phyloP scores from a whole-genome alignment of 2,329 filamentous ascomycete species.

The Teratosphaeria viscida region DNA sequence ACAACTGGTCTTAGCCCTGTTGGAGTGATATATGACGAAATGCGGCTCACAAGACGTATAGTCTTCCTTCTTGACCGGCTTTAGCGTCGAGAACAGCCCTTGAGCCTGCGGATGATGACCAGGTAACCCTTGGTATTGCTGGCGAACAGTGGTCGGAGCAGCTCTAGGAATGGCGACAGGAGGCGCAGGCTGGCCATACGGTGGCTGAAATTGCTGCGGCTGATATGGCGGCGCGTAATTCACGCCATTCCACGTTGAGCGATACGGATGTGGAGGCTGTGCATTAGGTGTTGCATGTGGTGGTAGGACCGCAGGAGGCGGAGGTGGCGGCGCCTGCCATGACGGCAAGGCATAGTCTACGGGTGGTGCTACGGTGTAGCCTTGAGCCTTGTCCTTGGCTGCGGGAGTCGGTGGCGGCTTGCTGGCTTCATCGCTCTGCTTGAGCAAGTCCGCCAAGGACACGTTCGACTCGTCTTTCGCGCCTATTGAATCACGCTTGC shows the following conservation, averaged over 20 bases:
- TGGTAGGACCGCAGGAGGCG: neutral
- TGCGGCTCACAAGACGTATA: conserved; percentile 1
- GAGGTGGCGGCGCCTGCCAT: conserved; percentile 16
- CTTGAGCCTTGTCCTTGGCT: neutral
- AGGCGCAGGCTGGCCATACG: neutral
- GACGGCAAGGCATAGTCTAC: conserved; percentile 18
- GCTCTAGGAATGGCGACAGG: neutral
- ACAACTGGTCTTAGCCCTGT: conserved; percentile 9
- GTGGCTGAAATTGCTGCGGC: conserved; percentile 5
- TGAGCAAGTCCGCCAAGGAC: conserved; percentile 20
- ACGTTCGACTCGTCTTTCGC: conserved; percentile 7
- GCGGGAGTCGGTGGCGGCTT: conserved; percentile 1
- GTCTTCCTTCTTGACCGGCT: conserved; percentile 6
- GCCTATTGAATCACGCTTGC: conserved; percentile 13
- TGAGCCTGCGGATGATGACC: conserved; percentile 4
- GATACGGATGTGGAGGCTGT: neutral
- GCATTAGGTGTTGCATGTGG: neutral
- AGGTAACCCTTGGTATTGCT: neutral
- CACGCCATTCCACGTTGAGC: neutral
- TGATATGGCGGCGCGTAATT: conserved; percentile 15
- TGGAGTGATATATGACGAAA: conserved; percentile 5
- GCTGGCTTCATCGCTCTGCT: conserved; percentile 13
- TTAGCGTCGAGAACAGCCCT: conserved; percentile 17
- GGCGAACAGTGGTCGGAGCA: neutral
- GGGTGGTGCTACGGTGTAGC: conserved; percentile 5